Base-by-base conservation (phyloP, 2,329 filamentous ascomycete genomes). In the Aspergillus flavus region DNA sequence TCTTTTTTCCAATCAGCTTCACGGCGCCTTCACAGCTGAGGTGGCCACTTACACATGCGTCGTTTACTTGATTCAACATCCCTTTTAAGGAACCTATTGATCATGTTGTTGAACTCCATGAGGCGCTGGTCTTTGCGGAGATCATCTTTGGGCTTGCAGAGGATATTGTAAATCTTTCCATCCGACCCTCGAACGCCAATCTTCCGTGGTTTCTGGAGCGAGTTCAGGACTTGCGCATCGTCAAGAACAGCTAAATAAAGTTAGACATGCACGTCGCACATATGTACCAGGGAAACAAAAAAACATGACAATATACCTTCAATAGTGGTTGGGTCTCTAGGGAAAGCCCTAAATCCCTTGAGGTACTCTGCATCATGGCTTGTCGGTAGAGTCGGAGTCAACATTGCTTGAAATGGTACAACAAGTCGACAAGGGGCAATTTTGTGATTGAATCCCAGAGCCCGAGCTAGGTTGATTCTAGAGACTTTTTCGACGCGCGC, bases 31-130 rank as follows among this genome's bases (percentile, higher is more conserved):
- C 30, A 71, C 21, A 26, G 48, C 28, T 19, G 10, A 34, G 16
- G 28, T 34, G 14, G 54, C 34, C 43, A 62, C 80, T 68, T 73
- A 83, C 81, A 96, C 61, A 99, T 85, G 68, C 95, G 91, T 19
- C 95, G 88, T 75, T 92, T 91, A 77, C 92, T 96, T 19, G 93
- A 92, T 74, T 97, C 94, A 2, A 94, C 89, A 72, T 98, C 94
- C 65, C 91, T 89, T 75, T 97, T 97, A 61, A 99, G 81, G 3
- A 94, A 93, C 63, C 95, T 87, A 76, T 99, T 99, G 82, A 99
- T 98, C 87, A 98, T 95, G 53, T 91, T 89, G 76, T 98, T 99
- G 83, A 99, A 99, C 75, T 99, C 96, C 94, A 99, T 99, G 23
- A 99, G 88, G 58, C 95, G 92, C 77, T 98, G 94, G 72, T 99